These are phyloP conservation scores for Leccinum incarnatum DNA, from an alignment of 768 basidiomycete species.

Conservation along the genomic window DNA sequence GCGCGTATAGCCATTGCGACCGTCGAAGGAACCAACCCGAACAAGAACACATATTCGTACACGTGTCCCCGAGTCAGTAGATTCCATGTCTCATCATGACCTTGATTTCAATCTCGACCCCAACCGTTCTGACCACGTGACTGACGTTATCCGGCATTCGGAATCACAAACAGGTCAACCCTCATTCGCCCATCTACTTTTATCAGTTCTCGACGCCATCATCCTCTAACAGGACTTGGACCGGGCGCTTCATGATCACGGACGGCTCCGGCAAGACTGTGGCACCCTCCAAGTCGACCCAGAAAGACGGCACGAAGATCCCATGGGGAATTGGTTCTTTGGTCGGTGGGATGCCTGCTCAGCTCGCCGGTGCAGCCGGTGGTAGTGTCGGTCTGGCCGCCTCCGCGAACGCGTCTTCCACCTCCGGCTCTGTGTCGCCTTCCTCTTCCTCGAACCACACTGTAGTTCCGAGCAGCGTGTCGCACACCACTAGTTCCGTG, in stretches of 20 bases:
- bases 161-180: conserved; percentile 46
- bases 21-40: conserved; percentile 57
- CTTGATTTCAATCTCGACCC: neutral
- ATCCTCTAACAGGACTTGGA: conserved; percentile 52
- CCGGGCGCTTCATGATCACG: conserved; percentile 74
- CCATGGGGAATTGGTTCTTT: conserved; percentile 69
- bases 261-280: conserved; percentile 43
- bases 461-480: neutral
- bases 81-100: neutral
- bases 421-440: neutral
- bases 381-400: conserved; percentile 15
- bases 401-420: neutral
- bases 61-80: conserved; percentile 64
- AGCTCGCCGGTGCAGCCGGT: conserved; percentile 13
- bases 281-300: conserved; percentile 49
- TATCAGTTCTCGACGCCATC: conserved; percentile 64
- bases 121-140: neutral
- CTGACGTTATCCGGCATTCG: neutral
- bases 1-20: conserved; percentile 54
- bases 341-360: conserved; percentile 38
- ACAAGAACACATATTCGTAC: conserved; percentile 46
- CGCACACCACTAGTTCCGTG: neutral
- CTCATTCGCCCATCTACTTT: conserved; percentile 72
- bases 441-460: neutral
- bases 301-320: conserved; percentile 50